phyloP scores from a whole-genome alignment of 257 asterid species.

The Plectranthus barbatus region DNA sequence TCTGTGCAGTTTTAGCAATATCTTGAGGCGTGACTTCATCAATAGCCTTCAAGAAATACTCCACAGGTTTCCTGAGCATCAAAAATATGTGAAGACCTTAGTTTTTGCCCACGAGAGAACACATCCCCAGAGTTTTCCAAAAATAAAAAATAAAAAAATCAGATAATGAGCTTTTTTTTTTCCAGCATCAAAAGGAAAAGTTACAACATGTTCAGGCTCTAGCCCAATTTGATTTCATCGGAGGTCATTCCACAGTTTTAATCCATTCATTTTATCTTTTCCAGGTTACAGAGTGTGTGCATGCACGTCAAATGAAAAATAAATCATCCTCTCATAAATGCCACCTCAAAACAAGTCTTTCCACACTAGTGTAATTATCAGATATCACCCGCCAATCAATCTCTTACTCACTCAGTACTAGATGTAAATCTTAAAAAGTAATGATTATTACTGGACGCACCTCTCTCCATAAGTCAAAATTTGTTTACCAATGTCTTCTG shows the following conservation, averaged over 20 bases:
- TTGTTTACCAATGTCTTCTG: constrained; percentile 94
- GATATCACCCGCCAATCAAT: not conserved
- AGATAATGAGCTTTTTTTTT: too few species aligned
- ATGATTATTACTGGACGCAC: constrained; percentile 20
- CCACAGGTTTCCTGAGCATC: constrained; percentile 68
- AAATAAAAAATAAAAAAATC: too few species aligned
- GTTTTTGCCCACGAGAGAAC: not conserved
- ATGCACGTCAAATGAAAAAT: not conserved
- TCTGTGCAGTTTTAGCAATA: constrained; percentile 35
- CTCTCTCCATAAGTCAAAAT: constrained; percentile 75
- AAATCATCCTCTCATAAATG: not conserved
- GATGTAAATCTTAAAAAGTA: not conserved
- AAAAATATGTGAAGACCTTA: constrained; percentile 2
- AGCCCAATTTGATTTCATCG: not conserved
- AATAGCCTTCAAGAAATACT: constrained; percentile 58
- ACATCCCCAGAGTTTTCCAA: too few species aligned
- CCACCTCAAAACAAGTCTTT: not conserved
- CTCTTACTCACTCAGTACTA: not conserved
- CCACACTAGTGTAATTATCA: not conserved
- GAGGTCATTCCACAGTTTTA: not conserved
- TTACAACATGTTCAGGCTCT: not conserved
- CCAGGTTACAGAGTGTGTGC: not conserved
- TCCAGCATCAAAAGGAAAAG: not conserved
- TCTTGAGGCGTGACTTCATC: constrained; percentile 53
- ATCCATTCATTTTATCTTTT: not conserved